These are phyloP conservation scores for Diaporthe ampelina DNA, from an alignment of 2,329 filamentous ascomycete species.

Conservation along the genomic window DNA sequence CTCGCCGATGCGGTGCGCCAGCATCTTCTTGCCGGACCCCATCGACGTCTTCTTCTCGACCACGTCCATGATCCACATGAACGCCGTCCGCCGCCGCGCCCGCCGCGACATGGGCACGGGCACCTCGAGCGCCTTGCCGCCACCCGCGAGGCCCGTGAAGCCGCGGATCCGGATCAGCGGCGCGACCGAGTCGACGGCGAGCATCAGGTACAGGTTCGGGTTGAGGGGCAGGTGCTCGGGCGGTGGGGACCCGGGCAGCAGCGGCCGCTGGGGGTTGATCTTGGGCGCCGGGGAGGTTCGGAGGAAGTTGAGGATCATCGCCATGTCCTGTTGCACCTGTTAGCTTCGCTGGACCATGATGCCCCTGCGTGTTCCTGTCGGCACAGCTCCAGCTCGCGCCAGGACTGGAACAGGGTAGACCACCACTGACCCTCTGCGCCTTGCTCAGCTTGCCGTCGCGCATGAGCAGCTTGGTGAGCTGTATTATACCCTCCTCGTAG, in stretches of 20 bases:
- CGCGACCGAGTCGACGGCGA: constrained; percentile 93
- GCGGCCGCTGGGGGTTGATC: constrained; percentile 77
- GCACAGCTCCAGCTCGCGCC: constrained; percentile 9
- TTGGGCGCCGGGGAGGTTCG: constrained; percentile 87
- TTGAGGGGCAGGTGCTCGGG: constrained; percentile 86
- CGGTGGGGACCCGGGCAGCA: constrained; percentile 83
- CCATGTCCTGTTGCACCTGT: constrained; percentile 77
- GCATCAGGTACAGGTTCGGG: constrained; percentile 88
- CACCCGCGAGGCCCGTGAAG: constrained; percentile 84
- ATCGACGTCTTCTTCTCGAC: constrained; percentile 82
- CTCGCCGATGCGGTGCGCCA: constrained; percentile 84
- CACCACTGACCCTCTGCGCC: constrained; percentile 84
- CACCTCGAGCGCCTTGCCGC: constrained; percentile 86
- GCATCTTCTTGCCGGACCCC: constrained; percentile 78
- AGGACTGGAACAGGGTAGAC: constrained; percentile 37
- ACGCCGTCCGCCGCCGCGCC: constrained; percentile 82
- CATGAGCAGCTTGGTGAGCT: constrained; percentile 94
- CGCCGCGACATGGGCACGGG: constrained; percentile 82
- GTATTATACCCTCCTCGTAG: constrained; percentile 87
- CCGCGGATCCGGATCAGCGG: constrained; percentile 86
- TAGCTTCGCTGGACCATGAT: constrained; percentile 27
- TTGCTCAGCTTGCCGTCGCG: constrained; percentile 87
- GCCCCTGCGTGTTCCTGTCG: not conserved
- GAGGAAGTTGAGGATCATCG: constrained; percentile 84
- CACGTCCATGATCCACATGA: constrained; percentile 91